phyloP scores from a whole-genome alignment of 257 asterid genomes.

The Solanum appendiculatum region DNA sequence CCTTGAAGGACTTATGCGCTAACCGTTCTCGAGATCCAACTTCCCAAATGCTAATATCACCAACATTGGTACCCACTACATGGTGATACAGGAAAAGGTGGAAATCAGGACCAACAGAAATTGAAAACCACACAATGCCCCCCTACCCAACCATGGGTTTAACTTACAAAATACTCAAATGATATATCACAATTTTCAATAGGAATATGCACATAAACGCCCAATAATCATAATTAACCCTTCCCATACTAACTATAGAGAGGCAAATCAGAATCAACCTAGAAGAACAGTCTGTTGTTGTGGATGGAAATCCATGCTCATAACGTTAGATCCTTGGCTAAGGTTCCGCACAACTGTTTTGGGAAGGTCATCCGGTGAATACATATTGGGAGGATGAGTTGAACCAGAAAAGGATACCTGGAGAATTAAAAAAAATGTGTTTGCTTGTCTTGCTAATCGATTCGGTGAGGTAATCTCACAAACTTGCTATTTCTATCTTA shows the following conservation, averaged over 20 bases:
- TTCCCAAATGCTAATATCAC: conserved; percentile 98
- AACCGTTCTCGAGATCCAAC: conserved; percentile 89
- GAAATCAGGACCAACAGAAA: not conserved
- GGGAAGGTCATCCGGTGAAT: conserved; percentile 94
- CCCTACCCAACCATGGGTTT: not conserved
- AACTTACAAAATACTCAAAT: not conserved
- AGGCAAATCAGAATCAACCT: conserved; percentile 33
- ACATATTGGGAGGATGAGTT: conserved; percentile 55
- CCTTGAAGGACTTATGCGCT: conserved; percentile 77
- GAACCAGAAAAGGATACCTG: conserved; percentile 90
- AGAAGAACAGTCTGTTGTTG: conserved; percentile 91
- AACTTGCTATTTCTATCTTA: not conserved
- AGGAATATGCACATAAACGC: not conserved
- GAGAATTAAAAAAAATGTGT: conserved; percentile 2
- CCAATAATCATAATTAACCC: not conserved
- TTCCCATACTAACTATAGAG: not conserved
- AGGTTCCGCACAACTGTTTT: conserved; percentile 75
- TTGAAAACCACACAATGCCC: not conserved
- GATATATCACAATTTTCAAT: not conserved
- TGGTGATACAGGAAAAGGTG: conserved; percentile 3
- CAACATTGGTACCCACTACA: conserved; percentile 96
- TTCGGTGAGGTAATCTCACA: not conserved
- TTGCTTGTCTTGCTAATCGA: not conserved
- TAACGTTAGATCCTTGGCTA: conserved; percentile 89
- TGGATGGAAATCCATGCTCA: conserved; percentile 99